phyloP scores from a whole-genome alignment of 2,329 filamentous ascomycete species.

The Dryadomyces quercivorus region DNA sequence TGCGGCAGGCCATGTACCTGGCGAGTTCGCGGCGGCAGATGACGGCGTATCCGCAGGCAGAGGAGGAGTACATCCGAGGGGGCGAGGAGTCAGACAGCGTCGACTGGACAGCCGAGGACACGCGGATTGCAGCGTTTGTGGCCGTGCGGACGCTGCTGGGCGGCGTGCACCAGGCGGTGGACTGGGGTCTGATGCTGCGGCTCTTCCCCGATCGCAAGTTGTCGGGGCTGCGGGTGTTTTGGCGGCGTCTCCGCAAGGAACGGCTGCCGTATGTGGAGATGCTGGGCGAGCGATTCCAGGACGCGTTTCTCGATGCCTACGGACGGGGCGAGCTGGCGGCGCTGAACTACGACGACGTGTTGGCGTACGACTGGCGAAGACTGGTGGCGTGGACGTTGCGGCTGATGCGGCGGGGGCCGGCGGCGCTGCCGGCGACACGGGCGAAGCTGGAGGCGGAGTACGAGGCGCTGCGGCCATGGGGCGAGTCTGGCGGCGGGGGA shows the following conservation, averaged over 20 bases:
- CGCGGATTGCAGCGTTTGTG: constrained; percentile 44
- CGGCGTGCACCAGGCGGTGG: constrained; percentile 44
- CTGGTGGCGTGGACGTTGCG: constrained; percentile 56
- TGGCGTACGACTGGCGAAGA: constrained; percentile 54
- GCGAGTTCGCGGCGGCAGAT: constrained; percentile 19
- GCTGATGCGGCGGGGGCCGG: constrained; percentile 31
- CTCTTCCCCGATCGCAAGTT: constrained; percentile 42
- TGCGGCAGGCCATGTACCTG: constrained; percentile 13
- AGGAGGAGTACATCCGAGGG: constrained; percentile 20
- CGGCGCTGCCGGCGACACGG: constrained; percentile 34
- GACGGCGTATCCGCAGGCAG: constrained; percentile 20
- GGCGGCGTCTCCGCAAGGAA: constrained; percentile 38
- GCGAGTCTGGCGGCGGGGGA: neutral
- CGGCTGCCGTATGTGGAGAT: constrained; percentile 40
- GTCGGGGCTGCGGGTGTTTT: constrained; percentile 40
- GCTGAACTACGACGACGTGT: constrained; percentile 50
- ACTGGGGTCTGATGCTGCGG: constrained; percentile 46
- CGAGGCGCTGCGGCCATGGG: constrained; percentile 16
- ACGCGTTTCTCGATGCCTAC: constrained; percentile 54
- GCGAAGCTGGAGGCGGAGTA: constrained; percentile 31
- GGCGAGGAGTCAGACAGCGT: constrained; percentile 4
- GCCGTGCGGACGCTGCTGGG: constrained; percentile 46
- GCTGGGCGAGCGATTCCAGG: constrained; percentile 51
- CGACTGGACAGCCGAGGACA: constrained; percentile 30
- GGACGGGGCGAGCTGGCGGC: constrained; percentile 45